Evolutionary conservation across 345 rosid genomes (phyloP), one percentile per base, ranked within the genome.

Genomic region (Hibiscus syriacus): DNA sequence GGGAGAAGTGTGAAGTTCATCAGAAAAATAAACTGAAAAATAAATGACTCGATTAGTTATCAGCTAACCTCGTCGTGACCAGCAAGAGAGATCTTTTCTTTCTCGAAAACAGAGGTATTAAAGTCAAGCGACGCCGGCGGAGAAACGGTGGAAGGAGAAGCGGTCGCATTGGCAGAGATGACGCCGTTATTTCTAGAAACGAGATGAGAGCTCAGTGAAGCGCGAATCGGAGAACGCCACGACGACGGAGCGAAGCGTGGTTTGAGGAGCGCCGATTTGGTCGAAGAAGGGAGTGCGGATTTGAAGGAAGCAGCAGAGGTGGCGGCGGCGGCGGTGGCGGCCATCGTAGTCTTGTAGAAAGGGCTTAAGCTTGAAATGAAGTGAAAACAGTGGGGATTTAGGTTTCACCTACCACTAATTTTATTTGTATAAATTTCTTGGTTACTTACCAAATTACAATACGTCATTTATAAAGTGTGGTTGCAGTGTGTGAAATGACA

Each of bases 31-130:
- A 53, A 54, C 1, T 41, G n/a, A 16, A 41, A 9, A 59, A 52
- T 3, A 57, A 57, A 58, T n/a, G 55, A 25, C 1, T 5, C 9
- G 2, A 20, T 22, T 52, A 6, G 2, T 2, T 26, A 57, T 68
- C 80, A 29, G 39, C 2, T 49, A 52, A 78, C 84, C 81, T 81
- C 81, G 43, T 78, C 76, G 49, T 81, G 80, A 54, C 81, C 81
- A 27, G 76, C 61, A 17, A 77, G 76, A 32, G 81, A 49, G 53
- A 81, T 39, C 72, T 81, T 73, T 65, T 81, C 81, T 61, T 78
- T 78, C 27, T 67, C 61, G 74, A 81, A 81, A 27, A 81, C 76
- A 3, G 75, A 64, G 16, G 81, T 70, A 6, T 75, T 61, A 48
- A 80, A 75, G 43, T 77, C 84, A 13, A 77, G 70, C 22, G 69